Base-by-base conservation (phyloP, 208 protist genomes). In the Acanthamoeba royreba region DNA sequence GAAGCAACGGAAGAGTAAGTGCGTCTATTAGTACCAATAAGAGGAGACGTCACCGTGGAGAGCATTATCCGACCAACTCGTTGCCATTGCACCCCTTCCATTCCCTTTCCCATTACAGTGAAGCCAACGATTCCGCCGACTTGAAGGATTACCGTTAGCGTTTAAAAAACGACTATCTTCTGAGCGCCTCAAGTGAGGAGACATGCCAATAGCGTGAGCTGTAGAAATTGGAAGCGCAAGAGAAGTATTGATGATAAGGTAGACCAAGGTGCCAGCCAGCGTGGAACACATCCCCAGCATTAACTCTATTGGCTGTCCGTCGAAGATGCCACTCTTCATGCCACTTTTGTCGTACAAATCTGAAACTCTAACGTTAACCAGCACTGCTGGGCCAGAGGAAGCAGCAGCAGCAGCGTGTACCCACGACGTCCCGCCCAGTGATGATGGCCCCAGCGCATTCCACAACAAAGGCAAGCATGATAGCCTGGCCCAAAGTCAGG, bases 101-200 rank as follows among this genome's bases (percentile, higher is more conserved):
- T 38, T 35, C 87, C 87, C 38, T 43, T 52, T 2, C n/a, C 69
- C 45, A 93, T 61, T 69, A 95, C 25, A 1, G 93, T 86, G 22
- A 93, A 66, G 72, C 93, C 93, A 19, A 95, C 52, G 28, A 95
- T 66, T 43, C 77, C 93, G 3, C 93, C 93, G 28, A 93, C 66
- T 88, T 11, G 15, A 74, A 9, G 63, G 11, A 69, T 25, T 25
- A 69, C n/a, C 9, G n/a, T n/a, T n/a, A n/a, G n/a, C n/a, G n/a
- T n/a, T n/a, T n/a, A n/a, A n/a, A 13, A 58, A 58, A 58, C 15
- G 49, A n/a, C 15, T n/a, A n/a, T n/a, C n/a, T n/a, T n/a, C n/a
- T n/a, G n/a, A n/a, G n/a, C n/a, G n/a, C n/a, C n/a, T n/a, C n/a
- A n/a, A n/a, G n/a, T n/a, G 63, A 15, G 69, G 15, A 4, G 69